Conservation (phyloP, 139 green algal genomes). For the Edaphochlamys debaryana region DNA sequence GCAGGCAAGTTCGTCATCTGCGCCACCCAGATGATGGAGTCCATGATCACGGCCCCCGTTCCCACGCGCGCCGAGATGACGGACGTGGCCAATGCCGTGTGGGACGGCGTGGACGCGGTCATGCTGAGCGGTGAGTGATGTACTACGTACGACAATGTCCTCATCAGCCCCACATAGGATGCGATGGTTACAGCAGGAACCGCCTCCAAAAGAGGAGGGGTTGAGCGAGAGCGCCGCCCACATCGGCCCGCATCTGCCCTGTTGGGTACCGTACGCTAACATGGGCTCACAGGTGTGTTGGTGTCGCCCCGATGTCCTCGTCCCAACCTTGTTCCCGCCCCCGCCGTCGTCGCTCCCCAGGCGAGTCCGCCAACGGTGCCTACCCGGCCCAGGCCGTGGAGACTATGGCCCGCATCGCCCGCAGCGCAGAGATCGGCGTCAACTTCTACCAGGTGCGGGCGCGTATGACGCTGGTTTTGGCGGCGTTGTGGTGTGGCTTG, state of each 20-base stretch:
- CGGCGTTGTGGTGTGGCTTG: too few species aligned
- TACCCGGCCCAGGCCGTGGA: conserved; percentile 57
- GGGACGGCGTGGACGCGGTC: conserved; percentile 83
- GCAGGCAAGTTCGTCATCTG: conserved; percentile 71
- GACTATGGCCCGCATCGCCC: conserved; percentile 67
- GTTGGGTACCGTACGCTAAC: too few species aligned
- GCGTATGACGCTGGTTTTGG: too few species aligned
- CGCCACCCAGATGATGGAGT: conserved; percentile 76
- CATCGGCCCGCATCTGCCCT: too few species aligned
- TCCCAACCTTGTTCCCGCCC: too few species aligned
- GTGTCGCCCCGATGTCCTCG: background rate
- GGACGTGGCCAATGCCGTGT: conserved; percentile 90
- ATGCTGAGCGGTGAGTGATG: conserved; percentile 58
- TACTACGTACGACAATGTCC: too few species aligned
- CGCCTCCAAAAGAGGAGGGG: too few species aligned
- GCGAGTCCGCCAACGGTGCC: conserved; percentile 67
- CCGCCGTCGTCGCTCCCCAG: conserved; percentile 1
- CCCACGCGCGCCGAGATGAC: conserved; percentile 89
- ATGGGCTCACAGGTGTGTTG: too few species aligned
- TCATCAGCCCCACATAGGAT: too few species aligned
- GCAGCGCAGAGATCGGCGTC: conserved; percentile 67
- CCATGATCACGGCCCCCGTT: conserved; percentile 70
- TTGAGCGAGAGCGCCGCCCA: too few species aligned
- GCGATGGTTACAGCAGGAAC: too few species aligned
- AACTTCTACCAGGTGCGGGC: conserved; percentile 74